Conservation (phyloP, 2,329 filamentous ascomycete species). For the Aspergillus floridensis region DNA sequence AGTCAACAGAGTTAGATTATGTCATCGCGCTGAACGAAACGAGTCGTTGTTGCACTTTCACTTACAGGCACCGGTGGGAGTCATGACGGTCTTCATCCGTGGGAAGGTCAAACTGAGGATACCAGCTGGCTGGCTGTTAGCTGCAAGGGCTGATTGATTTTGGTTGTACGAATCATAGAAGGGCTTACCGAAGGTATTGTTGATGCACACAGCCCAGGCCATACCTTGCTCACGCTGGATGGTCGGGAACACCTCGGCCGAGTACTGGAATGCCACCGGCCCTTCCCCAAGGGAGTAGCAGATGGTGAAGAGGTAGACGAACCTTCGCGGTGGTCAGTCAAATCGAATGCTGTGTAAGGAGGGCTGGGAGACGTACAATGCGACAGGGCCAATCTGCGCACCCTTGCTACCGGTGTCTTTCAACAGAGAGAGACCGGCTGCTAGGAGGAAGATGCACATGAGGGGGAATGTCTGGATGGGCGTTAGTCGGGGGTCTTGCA, state of each 20-base stretch:
- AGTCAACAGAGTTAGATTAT: too few species aligned
- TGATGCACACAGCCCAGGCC: conserved; percentile 29
- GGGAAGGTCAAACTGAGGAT: conserved; percentile 49
- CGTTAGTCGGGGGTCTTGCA: background rate
- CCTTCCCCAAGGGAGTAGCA: conserved; percentile 64
- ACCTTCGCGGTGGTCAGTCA: conserved; percentile 41
- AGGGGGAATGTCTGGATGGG: conserved; percentile 59
- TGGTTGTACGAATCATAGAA: conserved; percentile 9
- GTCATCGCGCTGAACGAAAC: too few species aligned
- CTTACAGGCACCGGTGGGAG: conserved; percentile 54
- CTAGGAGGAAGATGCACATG: conserved; percentile 62
- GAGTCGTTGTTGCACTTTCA: background rate
- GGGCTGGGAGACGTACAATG: conserved; percentile 12
- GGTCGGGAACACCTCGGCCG: conserved; percentile 54
- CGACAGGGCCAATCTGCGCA: conserved; percentile 32
- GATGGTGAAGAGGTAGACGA: conserved; percentile 62
- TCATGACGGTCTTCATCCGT: conserved; percentile 46
- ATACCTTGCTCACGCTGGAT: conserved; percentile 47
- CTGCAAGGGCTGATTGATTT: background rate
- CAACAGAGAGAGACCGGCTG: conserved; percentile 56
- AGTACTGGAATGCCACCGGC: conserved; percentile 50
- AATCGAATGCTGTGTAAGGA: conserved; percentile 29
- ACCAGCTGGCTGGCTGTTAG: conserved; percentile 29
- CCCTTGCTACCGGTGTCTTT: conserved; percentile 36
- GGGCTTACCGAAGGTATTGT: conserved; percentile 25